Evolutionary conservation across 2,329 filamentous ascomycete species (phyloP), one percentile per base, ranked within the genome.

Genomic region (Aureobasidium sp.): DNA sequence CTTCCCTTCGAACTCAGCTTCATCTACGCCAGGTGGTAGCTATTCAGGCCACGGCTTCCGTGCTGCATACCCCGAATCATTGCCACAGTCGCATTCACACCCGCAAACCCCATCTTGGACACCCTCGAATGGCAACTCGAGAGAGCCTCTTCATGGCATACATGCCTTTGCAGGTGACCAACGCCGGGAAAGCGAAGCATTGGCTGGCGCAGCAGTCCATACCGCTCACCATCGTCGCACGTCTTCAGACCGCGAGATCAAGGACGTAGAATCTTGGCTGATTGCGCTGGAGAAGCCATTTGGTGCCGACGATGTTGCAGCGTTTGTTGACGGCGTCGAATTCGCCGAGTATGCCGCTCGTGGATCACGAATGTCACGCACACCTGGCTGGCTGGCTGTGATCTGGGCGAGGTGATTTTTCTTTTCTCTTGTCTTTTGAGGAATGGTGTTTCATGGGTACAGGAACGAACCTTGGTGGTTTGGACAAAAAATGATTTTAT

Each of bases 151-250:
- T 5, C 51, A 47, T 9, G 61, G 75, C 77, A 67, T 81, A 84
- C 48, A 82, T 82, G 37, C 82, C 82, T 17, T 82, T 81, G 36
- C 60, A 9, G 29, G 36, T 15, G 57, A 60, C 5, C 57, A 51
- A 34, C 48, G 60, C 17, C 60, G 51, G 9, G 50, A 55, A 17
- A 56, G 60, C 24, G 60, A 64, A 47, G 48, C 66, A 61, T 10
- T 62, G 43, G 46, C 66, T 63, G 15, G 59, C 39, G 36, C 62
- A 62, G 48, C 59, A 36, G 20, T 61, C 44, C 41, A 47, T 7
- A 13, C 41, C 24, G n/a, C 32, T 17, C 56, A 59, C 1, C 53
- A 63, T 34, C 55, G 36, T 7, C 53, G 41, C 3, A 46, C 50
- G n/a, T 34, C 32, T 63, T 66, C 62, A 61, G 66, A 43, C 64